Base-by-base conservation (phyloP, 2,329 filamentous ascomycete species). In the Colletotrichum gloeosporioides region DNA sequence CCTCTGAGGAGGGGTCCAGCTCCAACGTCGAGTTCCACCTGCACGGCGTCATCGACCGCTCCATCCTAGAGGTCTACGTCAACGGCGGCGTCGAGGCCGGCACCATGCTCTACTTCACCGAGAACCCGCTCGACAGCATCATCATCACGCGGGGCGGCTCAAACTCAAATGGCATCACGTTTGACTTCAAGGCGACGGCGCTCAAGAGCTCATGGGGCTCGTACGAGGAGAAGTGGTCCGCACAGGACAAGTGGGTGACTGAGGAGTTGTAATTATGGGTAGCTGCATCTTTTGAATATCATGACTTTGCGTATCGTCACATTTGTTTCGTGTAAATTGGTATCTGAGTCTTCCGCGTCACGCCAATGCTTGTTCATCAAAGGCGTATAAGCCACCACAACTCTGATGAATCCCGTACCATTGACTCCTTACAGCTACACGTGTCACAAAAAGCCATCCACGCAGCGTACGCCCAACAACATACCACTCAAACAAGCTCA, bases 61-160 rank as follows among this genome's bases (percentile, higher is more conserved):
- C 84, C 1, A 78, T 85, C 4, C 72, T 84, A 2, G 84, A 85
- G 68, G 79, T 84, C 1, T 85, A 85, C 62, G 69, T 85, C 27
- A 79, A 84, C 53, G 81, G 79, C 12, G 84, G 83, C 9, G 75
- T 83, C 5, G 82, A 85, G 32, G 81, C 82, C 53, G 81, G 80
- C 7, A 84, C 84, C 0, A 80, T 80, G 44, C 81, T 78, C 1
- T 85, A 83, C 74, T 85, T 83, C 65, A 66, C 81, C 1, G 71
- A 77, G 22, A 71, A 71, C 44, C 71, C 75, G 57, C 75, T 77
- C n/a, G 72, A 75, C 61, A 62, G 34, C 65, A 77, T 77, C 61
- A n/a, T 55, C 16, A 66, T 77, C 53, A 44, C 65, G 15, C 75
- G 75, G 29, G 72, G 71, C 18, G 67, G 71, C 2, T 5, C 71